Evolutionary conservation across 1,284 basidiomycete genomes (phyloP), one percentile per base, ranked within the genome.

Genomic region (Cutaneotrichosporon mucoides): DNA sequence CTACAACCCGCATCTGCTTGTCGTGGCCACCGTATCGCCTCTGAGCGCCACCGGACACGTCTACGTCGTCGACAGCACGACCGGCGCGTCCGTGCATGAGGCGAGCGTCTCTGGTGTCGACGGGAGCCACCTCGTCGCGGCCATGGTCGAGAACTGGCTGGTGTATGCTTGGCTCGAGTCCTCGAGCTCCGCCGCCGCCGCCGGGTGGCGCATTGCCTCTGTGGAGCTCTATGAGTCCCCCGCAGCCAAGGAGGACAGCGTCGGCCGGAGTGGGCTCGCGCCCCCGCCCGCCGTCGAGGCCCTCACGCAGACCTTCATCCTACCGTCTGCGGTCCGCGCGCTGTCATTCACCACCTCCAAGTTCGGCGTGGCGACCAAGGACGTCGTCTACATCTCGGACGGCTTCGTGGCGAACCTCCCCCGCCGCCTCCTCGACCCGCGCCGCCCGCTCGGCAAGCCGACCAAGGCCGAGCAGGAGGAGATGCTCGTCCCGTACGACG

Each of bases 61-160:
- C 8, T 88, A 89, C 68, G 77, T 96, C 6, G 67, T 96, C 15
- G 92, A 97, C 72, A 82, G 82, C 0, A 84, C 84, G 44, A 92
- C 89, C 62, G 94, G 95, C 2, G 85, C 82, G 1, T 77, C 89
- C 4, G 66, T 93, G 1, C 92, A 92, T 73, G 82, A 84, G 53
- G 82, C 82, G 15, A 57, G 62, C 33, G 68, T 81, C 13, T 71
- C 71, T 4, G 61, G 69, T 37, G 63, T 75, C 16, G 54, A 76
- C 79, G 46, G 71, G 65, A n/a, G 79, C 73, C 44, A 78, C 62
- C 34, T 93, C 9, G 83, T 86, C 63, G 85, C 85, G 12, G 80
- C 81, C 6, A 81, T 95, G 63, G 84, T 85, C 13, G 94, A 98
- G 79, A 97, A 98, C 75, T 98, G 95, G 94, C 77, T 98, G 55